phyloP scores from a whole-genome alignment of 805 yeast species.

The Schizosaccharomyces osmophilus region DNA sequence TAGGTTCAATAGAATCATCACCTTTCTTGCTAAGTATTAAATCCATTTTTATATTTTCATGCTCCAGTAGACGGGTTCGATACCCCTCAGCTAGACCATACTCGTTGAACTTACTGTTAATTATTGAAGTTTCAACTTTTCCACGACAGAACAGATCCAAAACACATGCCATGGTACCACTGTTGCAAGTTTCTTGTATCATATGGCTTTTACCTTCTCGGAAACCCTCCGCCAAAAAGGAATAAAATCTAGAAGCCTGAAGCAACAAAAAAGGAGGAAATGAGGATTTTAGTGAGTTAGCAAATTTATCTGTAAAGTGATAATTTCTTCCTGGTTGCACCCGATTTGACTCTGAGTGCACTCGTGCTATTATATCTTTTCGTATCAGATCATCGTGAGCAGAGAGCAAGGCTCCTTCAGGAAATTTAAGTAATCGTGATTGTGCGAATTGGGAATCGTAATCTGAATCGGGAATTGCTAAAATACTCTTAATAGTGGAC shows the following conservation, averaged over 20 bases:
- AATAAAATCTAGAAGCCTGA: neutral
- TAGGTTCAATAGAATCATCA: neutral
- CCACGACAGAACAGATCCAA: neutral
- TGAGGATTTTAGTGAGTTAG: neutral
- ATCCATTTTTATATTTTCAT: neutral
- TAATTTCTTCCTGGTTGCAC: conserved; percentile 1
- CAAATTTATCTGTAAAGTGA: neutral
- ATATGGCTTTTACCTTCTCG: neutral
- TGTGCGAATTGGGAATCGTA: neutral
- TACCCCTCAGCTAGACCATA: neutral
- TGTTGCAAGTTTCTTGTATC: neutral
- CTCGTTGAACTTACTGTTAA: neutral
- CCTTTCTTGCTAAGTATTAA: neutral
- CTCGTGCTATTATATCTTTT: neutral
- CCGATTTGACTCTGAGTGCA: neutral
- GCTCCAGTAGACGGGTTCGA: neutral
- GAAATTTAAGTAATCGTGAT: neutral
- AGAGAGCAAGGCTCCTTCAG: neutral
- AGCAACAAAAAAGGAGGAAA: neutral
- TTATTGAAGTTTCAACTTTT: neutral
- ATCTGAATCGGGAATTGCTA: neutral
- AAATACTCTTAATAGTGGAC: neutral
- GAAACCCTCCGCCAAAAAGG: neutral
- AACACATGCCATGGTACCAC: neutral
- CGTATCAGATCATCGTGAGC: neutral